Evolutionary conservation across 2,329 filamentous ascomycete species (phyloP).

Genomic region (Monosporascus cannonballus): DNA sequence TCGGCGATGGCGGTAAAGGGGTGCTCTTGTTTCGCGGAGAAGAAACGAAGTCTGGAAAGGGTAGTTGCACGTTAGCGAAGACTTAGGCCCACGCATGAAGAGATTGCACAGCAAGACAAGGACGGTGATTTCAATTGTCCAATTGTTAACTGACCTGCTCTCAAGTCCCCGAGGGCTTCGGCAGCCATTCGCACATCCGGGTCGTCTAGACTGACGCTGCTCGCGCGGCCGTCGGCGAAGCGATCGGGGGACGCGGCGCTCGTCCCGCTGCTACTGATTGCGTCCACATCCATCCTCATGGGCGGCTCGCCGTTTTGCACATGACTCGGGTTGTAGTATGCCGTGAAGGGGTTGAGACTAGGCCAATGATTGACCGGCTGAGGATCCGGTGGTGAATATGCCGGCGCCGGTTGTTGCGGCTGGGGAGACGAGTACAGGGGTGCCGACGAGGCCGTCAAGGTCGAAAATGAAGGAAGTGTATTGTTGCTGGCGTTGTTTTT

Average conservation of each 20-base stretch:
- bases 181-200: slow-evolving; percentile 65
- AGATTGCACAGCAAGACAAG: not conserved
- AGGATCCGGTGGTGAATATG: slow-evolving; percentile 19
- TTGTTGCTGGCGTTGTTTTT: slow-evolving; percentile 18
- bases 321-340: slow-evolving; percentile 41
- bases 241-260: slow-evolving; percentile 41
- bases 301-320: slow-evolving; percentile 38
- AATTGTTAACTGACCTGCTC: slow-evolving; percentile 52
- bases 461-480: slow-evolving; percentile 36
- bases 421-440: slow-evolving; percentile 20
- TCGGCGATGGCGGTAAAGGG: slow-evolving; percentile 33
- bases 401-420: slow-evolving; percentile 16
- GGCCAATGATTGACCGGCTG: slow-evolving; percentile 36
- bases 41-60: slow-evolving; percentile 56
- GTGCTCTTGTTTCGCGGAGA: slow-evolving; percentile 48
- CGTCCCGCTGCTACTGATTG: slow-evolving; percentile 32
- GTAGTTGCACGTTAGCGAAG: slow-evolving; percentile 12
- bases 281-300: slow-evolving; percentile 43
- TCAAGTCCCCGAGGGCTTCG: slow-evolving; percentile 68
- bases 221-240: slow-evolving; percentile 37
- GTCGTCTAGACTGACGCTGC: slow-evolving; percentile 56
- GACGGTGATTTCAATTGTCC: not conserved
- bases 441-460: slow-evolving; percentile 29
- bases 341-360: slow-evolving; percentile 41
- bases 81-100: slow-evolving; percentile 4